Conservation (phyloP, 225 moss, liverwort and hornwort species). For the Sphagnum tenellum region DNA sequence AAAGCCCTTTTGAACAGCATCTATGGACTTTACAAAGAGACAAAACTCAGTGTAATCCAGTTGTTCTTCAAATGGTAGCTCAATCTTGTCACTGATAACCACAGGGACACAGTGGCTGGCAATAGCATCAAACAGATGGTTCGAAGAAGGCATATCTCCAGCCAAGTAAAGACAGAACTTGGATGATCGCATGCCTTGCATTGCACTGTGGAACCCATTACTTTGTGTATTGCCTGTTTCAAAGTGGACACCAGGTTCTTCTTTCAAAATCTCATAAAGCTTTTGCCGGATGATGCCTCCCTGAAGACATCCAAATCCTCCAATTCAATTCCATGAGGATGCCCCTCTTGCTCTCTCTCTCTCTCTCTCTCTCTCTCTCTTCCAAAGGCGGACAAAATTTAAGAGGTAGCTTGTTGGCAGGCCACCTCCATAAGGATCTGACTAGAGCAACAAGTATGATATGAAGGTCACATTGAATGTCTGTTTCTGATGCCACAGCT, state of each 20-base stretch:
- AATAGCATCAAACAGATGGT: conserved; percentile 59
- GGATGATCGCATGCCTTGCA: conserved; percentile 47
- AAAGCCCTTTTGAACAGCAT: conserved; percentile 34
- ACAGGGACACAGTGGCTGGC: conserved; percentile 65
- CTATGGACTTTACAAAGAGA: conserved; percentile 36
- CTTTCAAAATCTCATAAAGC: conserved; percentile 41
- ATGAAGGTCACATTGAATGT: too few relatives aligned
- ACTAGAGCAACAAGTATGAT: too few relatives aligned
- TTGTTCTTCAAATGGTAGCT: conserved; percentile 53
- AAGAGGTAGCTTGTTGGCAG: too few relatives aligned
- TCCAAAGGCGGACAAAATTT: too few relatives aligned
- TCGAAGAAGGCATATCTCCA: conserved; percentile 66
- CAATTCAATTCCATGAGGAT: neutral
- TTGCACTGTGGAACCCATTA: conserved; percentile 35
- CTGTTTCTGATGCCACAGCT: too few relatives aligned
- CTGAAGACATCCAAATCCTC: conserved; percentile 12
- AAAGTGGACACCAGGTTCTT: conserved; percentile 45
- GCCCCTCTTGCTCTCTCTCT: too few relatives aligned
- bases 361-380: too few relatives aligned
- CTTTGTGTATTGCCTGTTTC: conserved; percentile 41
- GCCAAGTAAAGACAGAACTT: conserved; percentile 75
- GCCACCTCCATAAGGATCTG: too few relatives aligned
- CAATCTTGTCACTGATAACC: conserved; percentile 59
- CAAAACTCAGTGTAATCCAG: conserved; percentile 58
- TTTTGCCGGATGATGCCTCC: conserved; percentile 69